Base-by-base conservation (phyloP, 2,329 filamentous ascomycete species). In the Fusarium sp. region DNA sequence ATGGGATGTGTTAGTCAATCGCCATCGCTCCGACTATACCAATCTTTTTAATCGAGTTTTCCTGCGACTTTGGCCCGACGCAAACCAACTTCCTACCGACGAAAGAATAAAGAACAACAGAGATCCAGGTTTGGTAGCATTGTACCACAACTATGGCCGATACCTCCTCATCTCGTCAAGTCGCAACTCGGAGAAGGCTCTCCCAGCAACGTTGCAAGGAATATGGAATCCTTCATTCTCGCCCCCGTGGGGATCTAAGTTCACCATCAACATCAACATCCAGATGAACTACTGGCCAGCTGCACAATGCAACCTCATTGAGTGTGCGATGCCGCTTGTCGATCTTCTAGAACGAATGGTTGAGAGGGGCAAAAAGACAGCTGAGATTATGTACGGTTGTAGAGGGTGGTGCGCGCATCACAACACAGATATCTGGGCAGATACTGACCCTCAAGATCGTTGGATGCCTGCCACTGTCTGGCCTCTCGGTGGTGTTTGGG, bases 221-320 rank as follows among this genome's bases (percentile, higher is more conserved):
- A 75, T 80, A 26, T 80, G 78, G 78, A 79, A 79, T 24, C 71
- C 75, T 11, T 74, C 76, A 0, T 74, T 72, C 14, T 68, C 65
- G 0, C 75, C 76, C 1, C 74, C 81, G 0, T 86, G 84, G 84
- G 83, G 83, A 5, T 80, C 78, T 24, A 85, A 83, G 63, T 85
- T 81, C 58, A 86, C 84, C 1, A 83, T 86, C 67, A 85, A 86
- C 63, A 84, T 86, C 72, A 87, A 86, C 42, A 75, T 81, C 0
- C 80, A 87, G 70, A 87, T 87, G 85, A 86, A 86, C 65, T 87
- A 86, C 68, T 86, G 84, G 84, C 77, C 76, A 1, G 75, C 74
- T 2, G 72, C 76, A 7, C 58, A 74, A 5, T 77, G 75, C 6
- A 78, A 77, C 6, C 66, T 81, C 0, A 64, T 80, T 2, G 81